Evolutionary conservation across 1,139 yeast species (phyloP), one percentile per base, ranked within the genome.

Genomic region (Arxiozyma telluris): DNA sequence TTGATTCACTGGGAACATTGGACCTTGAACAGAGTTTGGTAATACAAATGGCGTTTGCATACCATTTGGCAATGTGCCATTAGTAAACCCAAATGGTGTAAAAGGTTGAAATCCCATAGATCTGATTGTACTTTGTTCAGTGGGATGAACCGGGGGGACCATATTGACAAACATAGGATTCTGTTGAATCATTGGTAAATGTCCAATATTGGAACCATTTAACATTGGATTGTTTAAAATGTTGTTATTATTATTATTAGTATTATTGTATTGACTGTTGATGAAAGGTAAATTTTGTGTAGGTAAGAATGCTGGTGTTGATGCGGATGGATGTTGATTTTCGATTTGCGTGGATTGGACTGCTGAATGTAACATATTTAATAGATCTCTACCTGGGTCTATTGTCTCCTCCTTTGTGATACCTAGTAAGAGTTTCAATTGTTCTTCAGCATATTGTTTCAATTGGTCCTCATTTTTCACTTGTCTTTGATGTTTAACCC

Each of bases 361-460:
- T 20, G 70, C 65, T 22, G 62, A 58, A 50, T 83, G 87, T 57
- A 84, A 73, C 66, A 83, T 77, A 59, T 84, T 81, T 61, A 86
- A 75, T 57, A 86, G 69, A 55, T 83, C 93, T 74, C 93, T 81
- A 30, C 93, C 93, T 3, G 90, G 89, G 67, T 85, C 93, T 34
- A 74, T 54, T n/a, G 34, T 30, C 25, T 64, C 61, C 44, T 68
- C 69, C 49, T 67, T 66, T 18, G 74, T 73, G 48, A 85, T 73
- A 45, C 90, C 90, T 63, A 86, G 73, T 56, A 83, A 73, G 30
- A 74, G 69, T 72, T 84, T 85, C 74, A 86, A 76, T 66, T 79
- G 81, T 34, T 76, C 66, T 64, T 86, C 90, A 3, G 87, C 89
- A 51, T 70, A 71, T 54, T 76, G 72, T 57, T 68, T 73, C 61